Base-by-base conservation (phyloP, 2,329 filamentous ascomycete genomes). In the Penicillium sp. region DNA sequence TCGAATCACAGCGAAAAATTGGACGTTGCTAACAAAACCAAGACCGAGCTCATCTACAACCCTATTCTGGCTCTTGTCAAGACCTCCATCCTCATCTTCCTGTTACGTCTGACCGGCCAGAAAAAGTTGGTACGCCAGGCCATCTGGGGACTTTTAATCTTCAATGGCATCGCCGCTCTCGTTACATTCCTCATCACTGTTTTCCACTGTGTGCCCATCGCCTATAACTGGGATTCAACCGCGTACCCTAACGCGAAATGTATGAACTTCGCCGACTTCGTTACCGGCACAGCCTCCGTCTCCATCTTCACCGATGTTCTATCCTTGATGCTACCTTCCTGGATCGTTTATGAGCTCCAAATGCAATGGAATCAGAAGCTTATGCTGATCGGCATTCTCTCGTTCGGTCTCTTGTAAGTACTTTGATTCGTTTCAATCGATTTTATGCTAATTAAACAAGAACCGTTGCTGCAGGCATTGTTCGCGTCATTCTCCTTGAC, bases 1-100 rank as follows among this genome's bases (percentile, higher is more conserved):
- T 24, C 26, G 13, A 14, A 14, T 31, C 27, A 31, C 29, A 14
- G 29, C 13, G 29, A 31, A 14, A 5, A 2, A 14, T 31, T 11
- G 27, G 3, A 7, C 11, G 10, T 31, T 14, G 29, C 29, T 31
- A 31, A 31, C 41, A 55, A 44, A 51, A 6, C 6, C 29, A 45
- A 54, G 55, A 57, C 51, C 14, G 55, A 57, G 46, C 37, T 57
- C 14, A 19, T 54, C 22, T 57, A 57, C 41, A 57, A 57, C 29
- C 51, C 55, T 8, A 54, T 57, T 16, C 35, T 54, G 9, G 55
- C 55, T 11, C 51, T 54, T 19, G 41, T 57, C 27, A 57, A 57
- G n/a, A 54, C 55, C 13, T 57, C 51, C 16, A 57, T 57, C 31
- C 33, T 57, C 9, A 46, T 57, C 14, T 57, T 57, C 46, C 26